Base-by-base conservation (phyloP, 148 eudicot species). In the Hydrangea macrophylla region DNA sequence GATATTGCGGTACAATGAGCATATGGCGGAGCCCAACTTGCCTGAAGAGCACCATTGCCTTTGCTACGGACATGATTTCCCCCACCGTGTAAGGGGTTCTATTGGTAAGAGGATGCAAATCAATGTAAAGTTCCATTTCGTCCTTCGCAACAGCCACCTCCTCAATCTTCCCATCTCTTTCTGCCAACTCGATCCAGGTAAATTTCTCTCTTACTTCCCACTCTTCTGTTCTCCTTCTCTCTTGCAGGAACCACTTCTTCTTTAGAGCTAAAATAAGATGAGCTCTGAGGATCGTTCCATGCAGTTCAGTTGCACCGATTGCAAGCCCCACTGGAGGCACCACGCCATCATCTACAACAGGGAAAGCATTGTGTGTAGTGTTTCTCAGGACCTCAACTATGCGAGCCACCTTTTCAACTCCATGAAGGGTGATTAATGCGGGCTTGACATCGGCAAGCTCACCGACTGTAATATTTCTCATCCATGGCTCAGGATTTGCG, bases 11-110 rank as follows among this genome's bases (percentile, higher is more conserved):
- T 24, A 90, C 76, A 32, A 90, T 81, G 70, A 87, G 91, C 87
- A 92, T 71, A 72, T 92, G 96, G 9, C 94, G 87, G 37, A 92
- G 85, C 27, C 88, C 96, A 39, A 92, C 84, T 80, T 88, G 83
- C 84, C 98, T 81, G 72, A 90, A 92, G 63, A 84, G 96, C 57
- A 92, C 85, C 82, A 90, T 67, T 36, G 96, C 98, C 80, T 92
- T 92, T 24, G 98, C 98, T 20, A 77, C 89, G 0, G 96, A 92
- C 79, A 82, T 88, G 75, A 76, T 88, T 65, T 92, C 98, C 30
- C 88, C 70, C 31, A 92, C 94, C 2, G 91, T 92, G 68, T 86
- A 88, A 44, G 98, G 94, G 27, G 94, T 83, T 70, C 80, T 84
- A 67, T 92, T 90, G 27, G 90, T 88, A 25, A 92, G 77, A 36